Base-by-base conservation (phyloP, 495 filamentous ascomycete species). In the Penicillium atrosanguineum region DNA sequence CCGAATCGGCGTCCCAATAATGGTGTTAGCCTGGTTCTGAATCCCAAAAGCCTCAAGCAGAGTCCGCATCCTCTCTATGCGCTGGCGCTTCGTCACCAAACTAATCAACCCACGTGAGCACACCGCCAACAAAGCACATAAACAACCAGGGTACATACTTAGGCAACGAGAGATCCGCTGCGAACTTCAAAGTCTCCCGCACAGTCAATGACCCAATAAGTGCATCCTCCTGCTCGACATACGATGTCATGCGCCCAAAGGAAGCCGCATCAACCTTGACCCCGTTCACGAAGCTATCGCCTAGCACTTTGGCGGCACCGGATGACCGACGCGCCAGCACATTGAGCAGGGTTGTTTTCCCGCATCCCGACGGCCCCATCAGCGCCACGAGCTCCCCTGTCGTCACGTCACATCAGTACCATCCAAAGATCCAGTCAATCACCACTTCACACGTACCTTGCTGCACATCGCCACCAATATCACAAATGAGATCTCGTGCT, bases 191-290 rank as follows among this genome's bases (percentile, higher is more conserved):
- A 1, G 89, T 92, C 70, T 95, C 89, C 18, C 74, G 74, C 12
- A 91, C 87, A 0, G 88, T 92, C 53, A 93, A 73, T 0, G 85
- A 84, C 15, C 89, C 89, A 42, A 91, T 86, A 6, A 95, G 73
- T 4, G 87, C 82, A 75, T 95, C 89, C 50, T 92, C 88, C 69
- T 93, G 89, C 77, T 95, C 89, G 12, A 95, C 89, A 62, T 89
- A 91, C 18, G 83, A 80, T 43, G 74, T 82, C 47, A 89, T 71
- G 20, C 75, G 70, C n/a, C 56, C 61, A 43, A 73, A 77, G 0
- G 66, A 53, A 5, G 50, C 46, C 9, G 54, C 59, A 19, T 63
- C 71, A 14, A 69, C 52, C 20, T 63, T 61, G 0, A 50, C 58
- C 34, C 85, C 85, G 62, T 90, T 88, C 54, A 90, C 69, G 44